These are phyloP conservation scores for Scutellaria baicalensis DNA, from an alignment of 257 asterid species.

Conservation along the genomic window DNA sequence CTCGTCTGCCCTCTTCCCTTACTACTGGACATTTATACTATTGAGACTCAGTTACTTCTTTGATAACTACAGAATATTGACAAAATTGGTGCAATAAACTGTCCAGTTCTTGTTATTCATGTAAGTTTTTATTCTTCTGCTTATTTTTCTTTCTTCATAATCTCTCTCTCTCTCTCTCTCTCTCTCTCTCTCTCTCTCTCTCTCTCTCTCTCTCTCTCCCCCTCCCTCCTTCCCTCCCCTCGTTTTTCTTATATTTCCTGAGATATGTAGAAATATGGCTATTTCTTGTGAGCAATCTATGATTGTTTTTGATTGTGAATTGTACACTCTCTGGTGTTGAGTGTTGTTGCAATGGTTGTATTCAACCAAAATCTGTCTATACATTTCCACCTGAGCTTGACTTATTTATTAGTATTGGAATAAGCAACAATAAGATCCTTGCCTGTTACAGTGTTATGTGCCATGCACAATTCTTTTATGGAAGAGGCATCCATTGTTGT, in stretches of 20 bases:
- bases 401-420: background rate
- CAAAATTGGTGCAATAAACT: constrained; percentile 75
- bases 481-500: too few relatives aligned
- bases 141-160: background rate
- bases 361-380: background rate
- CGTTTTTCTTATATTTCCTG: background rate
- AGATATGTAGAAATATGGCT: background rate
- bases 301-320: background rate
- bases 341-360: background rate
- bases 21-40: constrained; percentile 3
- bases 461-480: too few relatives aligned
- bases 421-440: background rate
- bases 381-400: background rate
- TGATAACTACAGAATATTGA: constrained; percentile 81
- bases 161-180: background rate
- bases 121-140: constrained; percentile 46
- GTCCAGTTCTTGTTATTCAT: constrained; percentile 95
- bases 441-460: too few relatives aligned
- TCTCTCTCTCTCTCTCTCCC: too few relatives aligned
- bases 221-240: background rate
- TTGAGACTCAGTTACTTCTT: constrained; percentile 6
- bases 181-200: too few relatives aligned
- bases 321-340: background rate
- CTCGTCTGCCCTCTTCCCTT: constrained; percentile 2
- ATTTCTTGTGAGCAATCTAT: background rate